Conservation (phyloP, 139 green algal species). For the Desmodesmus armatus region DNA sequence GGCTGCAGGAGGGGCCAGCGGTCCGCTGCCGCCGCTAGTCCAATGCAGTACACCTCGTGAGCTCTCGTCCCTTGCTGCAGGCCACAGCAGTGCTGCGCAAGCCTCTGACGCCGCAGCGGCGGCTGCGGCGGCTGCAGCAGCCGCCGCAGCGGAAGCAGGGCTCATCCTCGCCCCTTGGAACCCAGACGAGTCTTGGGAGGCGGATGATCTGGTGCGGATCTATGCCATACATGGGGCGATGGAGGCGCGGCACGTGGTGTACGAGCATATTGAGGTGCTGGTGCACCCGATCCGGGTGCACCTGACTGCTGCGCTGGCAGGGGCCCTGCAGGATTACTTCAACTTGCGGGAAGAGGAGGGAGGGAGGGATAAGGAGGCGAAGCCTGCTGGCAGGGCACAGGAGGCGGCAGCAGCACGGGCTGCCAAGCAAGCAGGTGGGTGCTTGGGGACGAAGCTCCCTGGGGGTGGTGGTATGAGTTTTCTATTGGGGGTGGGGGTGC, state of each 20-base stretch:
- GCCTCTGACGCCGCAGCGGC: background rate
- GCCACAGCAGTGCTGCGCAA: background rate
- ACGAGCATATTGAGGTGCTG: slow-evolving; percentile 75
- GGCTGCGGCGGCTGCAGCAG: slow-evolving; percentile 45
- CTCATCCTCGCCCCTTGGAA: slow-evolving; percentile 76
- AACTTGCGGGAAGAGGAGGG: slow-evolving; percentile 37
- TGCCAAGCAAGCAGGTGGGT: slow-evolving; percentile 25
- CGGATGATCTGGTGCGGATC: slow-evolving; percentile 63
- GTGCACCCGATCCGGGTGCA: slow-evolving; percentile 74
- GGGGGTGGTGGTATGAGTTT: too few relatives aligned
- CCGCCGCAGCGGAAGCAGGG: slow-evolving; percentile 43
- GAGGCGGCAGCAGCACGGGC: background rate
- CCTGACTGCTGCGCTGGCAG: slow-evolving; percentile 65
- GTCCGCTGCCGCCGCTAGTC: background rate
- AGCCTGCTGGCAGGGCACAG: background rate
- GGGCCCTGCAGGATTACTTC: slow-evolving; percentile 69
- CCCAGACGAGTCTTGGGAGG: slow-evolving; percentile 63
- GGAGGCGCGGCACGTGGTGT: slow-evolving; percentile 60
- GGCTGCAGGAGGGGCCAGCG: background rate
- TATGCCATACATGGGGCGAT: slow-evolving; percentile 51
- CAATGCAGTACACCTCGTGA: background rate
- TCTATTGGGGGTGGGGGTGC: too few relatives aligned
- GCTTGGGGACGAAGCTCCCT: background rate
- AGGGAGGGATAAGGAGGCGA: slow-evolving; percentile 1
- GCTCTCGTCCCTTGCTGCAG: background rate